These are phyloP conservation scores for Zhuliangozyma parablackwelliae DNA, from an alignment of 1,139 yeast genomes.

Conservation along the genomic window DNA sequence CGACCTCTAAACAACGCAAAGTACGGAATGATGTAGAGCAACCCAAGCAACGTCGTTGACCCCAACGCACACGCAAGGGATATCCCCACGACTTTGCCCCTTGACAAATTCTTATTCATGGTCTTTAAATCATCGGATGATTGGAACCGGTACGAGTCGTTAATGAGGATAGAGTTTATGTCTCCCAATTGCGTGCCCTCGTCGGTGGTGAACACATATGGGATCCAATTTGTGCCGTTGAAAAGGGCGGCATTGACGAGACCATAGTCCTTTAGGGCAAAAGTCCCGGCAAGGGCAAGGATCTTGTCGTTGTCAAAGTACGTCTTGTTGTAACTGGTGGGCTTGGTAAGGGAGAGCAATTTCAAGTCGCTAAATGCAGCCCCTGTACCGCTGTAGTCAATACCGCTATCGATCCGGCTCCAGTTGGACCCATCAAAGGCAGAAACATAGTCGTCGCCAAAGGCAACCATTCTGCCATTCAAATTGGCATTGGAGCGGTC, in stretches of 20 bases:
- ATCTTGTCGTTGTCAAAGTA: constrained; percentile 42
- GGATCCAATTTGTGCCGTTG: constrained; percentile 71
- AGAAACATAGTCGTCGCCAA: constrained; percentile 48
- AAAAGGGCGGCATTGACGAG: constrained; percentile 62
- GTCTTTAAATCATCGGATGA: constrained; percentile 33
- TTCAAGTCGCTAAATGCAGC: constrained; percentile 39
- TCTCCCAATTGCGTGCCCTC: constrained; percentile 22
- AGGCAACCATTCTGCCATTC: constrained; percentile 49
- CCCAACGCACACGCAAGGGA: constrained; percentile 87
- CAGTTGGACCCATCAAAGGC: constrained; percentile 50
- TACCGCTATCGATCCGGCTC: constrained; percentile 35
- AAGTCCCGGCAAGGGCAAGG: constrained; percentile 60
- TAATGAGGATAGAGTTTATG: constrained; percentile 29
- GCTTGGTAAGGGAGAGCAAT: constrained; percentile 30
- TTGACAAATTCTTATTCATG: constrained; percentile 21
- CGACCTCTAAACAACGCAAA: constrained; percentile 44
- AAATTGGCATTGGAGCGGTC: constrained; percentile 43
- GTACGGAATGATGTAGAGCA: constrained; percentile 55
- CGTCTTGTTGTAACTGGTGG: constrained; percentile 23
- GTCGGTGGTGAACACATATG: constrained; percentile 44
- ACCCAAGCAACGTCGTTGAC: constrained; percentile 64
- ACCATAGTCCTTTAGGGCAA: constrained; percentile 52
- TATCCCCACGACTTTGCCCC: constrained; percentile 82
- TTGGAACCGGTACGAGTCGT: constrained; percentile 34
- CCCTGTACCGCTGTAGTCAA: constrained; percentile 19